Conservation (phyloP, 208 protist species). For the Trypanosoma theileri region DNA sequence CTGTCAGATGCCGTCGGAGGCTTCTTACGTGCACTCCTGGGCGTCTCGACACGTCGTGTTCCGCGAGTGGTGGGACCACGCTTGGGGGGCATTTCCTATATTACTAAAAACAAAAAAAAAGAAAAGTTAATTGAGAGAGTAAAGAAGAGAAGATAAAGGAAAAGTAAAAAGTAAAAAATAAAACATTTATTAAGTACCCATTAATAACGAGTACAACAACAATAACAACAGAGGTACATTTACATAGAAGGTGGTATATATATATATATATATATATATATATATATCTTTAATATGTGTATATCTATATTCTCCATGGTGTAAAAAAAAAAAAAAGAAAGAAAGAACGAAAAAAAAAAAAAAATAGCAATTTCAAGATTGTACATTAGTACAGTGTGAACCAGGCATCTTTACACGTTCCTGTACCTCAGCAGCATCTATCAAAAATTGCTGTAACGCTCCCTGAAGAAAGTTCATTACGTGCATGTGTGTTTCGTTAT, state of each 20-base stretch:
- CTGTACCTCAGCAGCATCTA: constrained; percentile 15
- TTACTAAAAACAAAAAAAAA: constrained; percentile 16
- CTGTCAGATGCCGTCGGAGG: neutral
- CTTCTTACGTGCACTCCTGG: constrained; percentile 4
- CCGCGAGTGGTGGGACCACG: constrained; percentile 31
- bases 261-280: too few species aligned
- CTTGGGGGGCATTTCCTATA: constrained; percentile 56
- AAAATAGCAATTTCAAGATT: constrained; percentile 1
- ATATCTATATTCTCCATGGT: too few species aligned
- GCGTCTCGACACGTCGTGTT: constrained; percentile 20
- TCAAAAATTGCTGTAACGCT: constrained; percentile 18
- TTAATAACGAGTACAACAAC: too few species aligned
- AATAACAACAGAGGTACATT: too few species aligned
- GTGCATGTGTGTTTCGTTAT: neutral
- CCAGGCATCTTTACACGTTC: neutral
- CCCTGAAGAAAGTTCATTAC: constrained; percentile 23
- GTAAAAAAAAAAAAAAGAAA: constrained; percentile 14
- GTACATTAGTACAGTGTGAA: neutral
- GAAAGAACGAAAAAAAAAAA: constrained; percentile 1
- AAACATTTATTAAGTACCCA: too few species aligned
- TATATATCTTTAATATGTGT: too few species aligned
- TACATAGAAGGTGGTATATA: too few species aligned
- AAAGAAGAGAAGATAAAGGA: constrained; percentile 15
- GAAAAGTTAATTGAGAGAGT: constrained; percentile 12
- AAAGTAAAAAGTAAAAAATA: constrained; percentile 7